These are phyloP conservation scores for Scheffersomyces stipitis DNA, from an alignment of 805 yeast species.

Conservation along the genomic window DNA sequence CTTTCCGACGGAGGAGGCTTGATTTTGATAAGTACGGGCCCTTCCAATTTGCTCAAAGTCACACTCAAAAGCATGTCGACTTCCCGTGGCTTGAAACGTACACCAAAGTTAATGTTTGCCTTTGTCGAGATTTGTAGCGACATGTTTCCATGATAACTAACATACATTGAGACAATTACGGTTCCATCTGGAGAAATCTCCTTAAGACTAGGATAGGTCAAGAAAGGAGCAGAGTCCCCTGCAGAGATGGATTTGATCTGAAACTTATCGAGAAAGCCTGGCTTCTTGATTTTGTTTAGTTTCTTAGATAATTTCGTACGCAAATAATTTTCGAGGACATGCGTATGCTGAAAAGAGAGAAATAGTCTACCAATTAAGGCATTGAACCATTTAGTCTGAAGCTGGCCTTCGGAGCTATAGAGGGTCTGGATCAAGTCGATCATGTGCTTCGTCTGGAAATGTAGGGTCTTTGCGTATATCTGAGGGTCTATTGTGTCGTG, in stretches of 20 bases:
- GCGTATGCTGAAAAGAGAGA: conserved; percentile 72
- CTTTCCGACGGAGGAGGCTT: conserved; percentile 92
- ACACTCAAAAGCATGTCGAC: conserved; percentile 73
- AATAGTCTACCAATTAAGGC: conserved; percentile 84
- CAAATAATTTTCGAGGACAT: conserved; percentile 57
- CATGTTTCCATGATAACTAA: conserved; percentile 75
- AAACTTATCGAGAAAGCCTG: conserved; percentile 85
- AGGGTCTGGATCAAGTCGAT: conserved; percentile 71
- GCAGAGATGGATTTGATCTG: conserved; percentile 68
- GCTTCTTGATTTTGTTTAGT: conserved; percentile 75
- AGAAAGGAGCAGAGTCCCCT: conserved; percentile 78
- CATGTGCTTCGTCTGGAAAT: conserved; percentile 69
- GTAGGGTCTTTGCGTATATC: conserved; percentile 68
- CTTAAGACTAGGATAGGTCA: conserved; percentile 69
- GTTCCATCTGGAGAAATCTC: conserved; percentile 81
- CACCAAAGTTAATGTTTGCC: conserved; percentile 70
- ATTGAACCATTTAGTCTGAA: conserved; percentile 87
- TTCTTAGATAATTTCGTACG: conserved; percentile 65
- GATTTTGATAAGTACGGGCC: conserved; percentile 64
- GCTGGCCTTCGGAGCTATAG: conserved; percentile 80
- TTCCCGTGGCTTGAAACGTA: conserved; percentile 71
- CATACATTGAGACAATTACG: conserved; percentile 56
- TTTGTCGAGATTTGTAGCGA: conserved; percentile 79
- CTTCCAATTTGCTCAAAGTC: conserved; percentile 66
- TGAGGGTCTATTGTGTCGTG: conserved; percentile 42